phyloP scores from a whole-genome alignment of 129 eudicot species.

The Flaveria brownii region DNA sequence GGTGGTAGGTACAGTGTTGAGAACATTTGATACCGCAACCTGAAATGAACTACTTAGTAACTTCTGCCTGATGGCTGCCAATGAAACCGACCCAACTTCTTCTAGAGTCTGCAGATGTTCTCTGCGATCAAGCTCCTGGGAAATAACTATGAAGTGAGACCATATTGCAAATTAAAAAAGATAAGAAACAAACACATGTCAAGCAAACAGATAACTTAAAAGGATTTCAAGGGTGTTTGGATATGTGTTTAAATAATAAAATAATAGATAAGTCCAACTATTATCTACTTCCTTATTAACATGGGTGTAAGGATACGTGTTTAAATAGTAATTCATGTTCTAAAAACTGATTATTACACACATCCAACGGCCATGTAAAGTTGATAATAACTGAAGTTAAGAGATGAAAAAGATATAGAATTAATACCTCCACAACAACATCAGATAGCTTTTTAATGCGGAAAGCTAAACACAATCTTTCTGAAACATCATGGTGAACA shows the following conservation, averaged over 20 bases:
- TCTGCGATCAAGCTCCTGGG: constrained; percentile 62
- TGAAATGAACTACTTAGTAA: constrained; percentile 73
- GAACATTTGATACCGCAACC: constrained; percentile 65
- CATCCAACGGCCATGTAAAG: constrained; percentile 7
- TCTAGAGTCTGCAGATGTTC: constrained; percentile 56
- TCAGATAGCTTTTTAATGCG: constrained; percentile 82
- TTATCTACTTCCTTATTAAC: neutral
- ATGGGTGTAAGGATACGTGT: too few relatives aligned
- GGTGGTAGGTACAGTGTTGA: constrained; percentile 42
- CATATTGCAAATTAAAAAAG: neutral
- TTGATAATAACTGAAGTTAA: neutral
- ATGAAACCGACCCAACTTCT: constrained; percentile 57
- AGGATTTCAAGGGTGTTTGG: neutral
- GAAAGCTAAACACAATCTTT: constrained; percentile 56
- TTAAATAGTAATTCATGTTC: neutral
- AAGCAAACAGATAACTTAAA: neutral
- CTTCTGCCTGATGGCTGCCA: constrained; percentile 52
- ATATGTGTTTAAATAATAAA: neutral
- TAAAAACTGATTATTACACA: neutral
- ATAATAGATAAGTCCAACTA: constrained; percentile 1
- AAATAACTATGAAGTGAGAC: constrained; percentile 20
- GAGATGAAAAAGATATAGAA: constrained; percentile 12
- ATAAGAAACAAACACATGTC: neutral
- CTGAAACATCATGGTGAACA: constrained; percentile 77
- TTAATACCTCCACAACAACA: constrained; percentile 86